Base-by-base conservation (phyloP, 176 grass and related monocot species). In the Panicum miliaceum region DNA sequence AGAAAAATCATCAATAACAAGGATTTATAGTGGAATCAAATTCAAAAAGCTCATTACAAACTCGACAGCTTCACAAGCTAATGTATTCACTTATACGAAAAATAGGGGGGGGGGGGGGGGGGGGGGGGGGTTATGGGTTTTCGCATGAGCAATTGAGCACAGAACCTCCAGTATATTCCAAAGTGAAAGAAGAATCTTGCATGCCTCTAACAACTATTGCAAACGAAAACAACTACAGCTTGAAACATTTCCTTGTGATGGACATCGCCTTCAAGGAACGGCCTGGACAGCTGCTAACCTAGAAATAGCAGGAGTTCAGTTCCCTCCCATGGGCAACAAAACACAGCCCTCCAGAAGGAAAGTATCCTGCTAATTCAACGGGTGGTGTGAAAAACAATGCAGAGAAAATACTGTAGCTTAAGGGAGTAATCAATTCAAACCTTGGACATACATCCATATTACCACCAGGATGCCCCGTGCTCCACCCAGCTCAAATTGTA, bases 311-410 rank as follows among this genome's bases (percentile, higher is more conserved):
- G 6, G 56, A 42, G 13, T 47, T 54, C 42, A 15, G 22, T 61
- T 84, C 4, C 57, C 43, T 27, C 29, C 29, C 7, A 43, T 22
- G 45, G 69, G 43, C 58, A 75, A 75, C 42, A 51, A 75, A 64
- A 84, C 29, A 64, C 32, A 75, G 58, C 70, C 70, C 27, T 47
- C 13, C 20, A 84, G 2, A 71, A 71, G 79, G 81, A 75, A 65
- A 20, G 29, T 64, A 25, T 26, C 43, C 54, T 29, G 36, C 22
- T 13, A 54, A 26, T 52, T 27, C 41, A 23, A 62, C 68, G 9
- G 18, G 19, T 14, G 48, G 3, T 16, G 32, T 54, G 46, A 81
- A 40, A 32, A 78, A 46, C 58, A 64, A 50, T 1, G 10, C 76
- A 64, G 16, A 43, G 22, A 32, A 61, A 63, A 43, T 52, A 53